phyloP scores from a whole-genome alignment of 1,284 basidiomycete genomes.

The Omphalotus olearius region DNA sequence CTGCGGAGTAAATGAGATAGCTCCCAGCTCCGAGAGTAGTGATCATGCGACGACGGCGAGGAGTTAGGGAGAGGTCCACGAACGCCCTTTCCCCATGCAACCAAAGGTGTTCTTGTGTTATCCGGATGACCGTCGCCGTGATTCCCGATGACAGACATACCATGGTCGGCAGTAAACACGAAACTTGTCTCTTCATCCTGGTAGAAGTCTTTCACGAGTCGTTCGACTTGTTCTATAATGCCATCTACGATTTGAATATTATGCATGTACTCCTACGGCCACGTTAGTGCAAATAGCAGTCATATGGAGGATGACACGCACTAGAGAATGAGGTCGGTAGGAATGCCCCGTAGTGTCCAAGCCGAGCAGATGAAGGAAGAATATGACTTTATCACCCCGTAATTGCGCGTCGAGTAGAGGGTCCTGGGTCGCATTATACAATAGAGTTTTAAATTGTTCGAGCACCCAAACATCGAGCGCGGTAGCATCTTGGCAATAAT shows the following conservation, averaged over 20 bases:
- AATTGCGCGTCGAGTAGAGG: constrained; percentile 44
- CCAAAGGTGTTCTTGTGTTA: constrained; percentile 81
- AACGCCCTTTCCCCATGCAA: constrained; percentile 82
- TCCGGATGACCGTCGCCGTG: constrained; percentile 91
- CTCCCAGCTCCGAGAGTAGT: constrained; percentile 64
- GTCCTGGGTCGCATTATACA: constrained; percentile 61
- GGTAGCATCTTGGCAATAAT: constrained; percentile 64
- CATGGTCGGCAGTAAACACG: constrained; percentile 88
- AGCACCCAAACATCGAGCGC: constrained; percentile 80
- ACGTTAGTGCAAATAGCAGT: background rate
- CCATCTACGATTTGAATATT: constrained; percentile 82
- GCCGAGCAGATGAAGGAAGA: constrained; percentile 84
- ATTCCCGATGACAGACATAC: constrained; percentile 87
- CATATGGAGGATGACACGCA: constrained; percentile 20
- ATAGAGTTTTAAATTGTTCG: constrained; percentile 55
- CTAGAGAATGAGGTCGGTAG: constrained; percentile 80
- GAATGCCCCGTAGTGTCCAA: constrained; percentile 88
- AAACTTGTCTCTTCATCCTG: constrained; percentile 68
- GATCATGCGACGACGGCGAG: constrained; percentile 57
- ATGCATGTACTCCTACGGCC: constrained; percentile 73
- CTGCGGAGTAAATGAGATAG: constrained; percentile 53
- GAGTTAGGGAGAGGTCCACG: constrained; percentile 59
- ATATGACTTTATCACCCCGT: constrained; percentile 58
- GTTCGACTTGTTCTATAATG: constrained; percentile 70
- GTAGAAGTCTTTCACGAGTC: constrained; percentile 64